Evolutionary conservation across 139 green algal species (phyloP).

Genomic region (Coccomyxa sp.): DNA sequence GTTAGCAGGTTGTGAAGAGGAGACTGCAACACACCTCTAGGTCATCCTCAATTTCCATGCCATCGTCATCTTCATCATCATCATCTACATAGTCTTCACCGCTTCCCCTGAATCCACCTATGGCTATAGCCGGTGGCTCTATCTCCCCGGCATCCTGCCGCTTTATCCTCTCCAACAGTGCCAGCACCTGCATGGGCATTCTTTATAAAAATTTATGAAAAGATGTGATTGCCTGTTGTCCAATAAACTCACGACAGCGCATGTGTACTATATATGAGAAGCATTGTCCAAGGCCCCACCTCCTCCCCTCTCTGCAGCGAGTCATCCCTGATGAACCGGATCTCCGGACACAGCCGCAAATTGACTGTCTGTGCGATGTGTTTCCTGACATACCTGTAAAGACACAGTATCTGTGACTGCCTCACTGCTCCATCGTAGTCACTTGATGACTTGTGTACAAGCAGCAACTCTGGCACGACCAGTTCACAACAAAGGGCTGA

Average conservation of each 20-base stretch:
- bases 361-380: slow-evolving; percentile 45
- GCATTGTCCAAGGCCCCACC: slow-evolving; percentile 15
- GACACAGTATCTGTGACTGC: neutral
- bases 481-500: neutral
- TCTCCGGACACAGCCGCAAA: slow-evolving; percentile 81
- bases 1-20: too few species aligned
- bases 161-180: slow-evolving; percentile 45
- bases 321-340: slow-evolving; percentile 86
- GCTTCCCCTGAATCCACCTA: neutral
- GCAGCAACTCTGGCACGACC: neutral
- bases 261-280: too few species aligned
- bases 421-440: slow-evolving; percentile 4
- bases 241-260: neutral
- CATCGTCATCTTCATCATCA: neutral
- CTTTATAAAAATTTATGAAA: too few species aligned
- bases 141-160: slow-evolving; percentile 19
- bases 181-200: slow-evolving; percentile 16
- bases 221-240: too few species aligned
- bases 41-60: neutral
- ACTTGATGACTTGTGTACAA: neutral
- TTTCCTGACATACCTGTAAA: slow-evolving; percentile 73
- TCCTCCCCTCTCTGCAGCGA: slow-evolving; percentile 61
- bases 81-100: neutral
- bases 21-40: neutral
- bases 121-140: slow-evolving; percentile 37